Evolutionary conservation across 1,139 yeast genomes (phyloP), one percentile per base, ranked within the genome.

Genomic region (Suhomyces bribrorum): DNA sequence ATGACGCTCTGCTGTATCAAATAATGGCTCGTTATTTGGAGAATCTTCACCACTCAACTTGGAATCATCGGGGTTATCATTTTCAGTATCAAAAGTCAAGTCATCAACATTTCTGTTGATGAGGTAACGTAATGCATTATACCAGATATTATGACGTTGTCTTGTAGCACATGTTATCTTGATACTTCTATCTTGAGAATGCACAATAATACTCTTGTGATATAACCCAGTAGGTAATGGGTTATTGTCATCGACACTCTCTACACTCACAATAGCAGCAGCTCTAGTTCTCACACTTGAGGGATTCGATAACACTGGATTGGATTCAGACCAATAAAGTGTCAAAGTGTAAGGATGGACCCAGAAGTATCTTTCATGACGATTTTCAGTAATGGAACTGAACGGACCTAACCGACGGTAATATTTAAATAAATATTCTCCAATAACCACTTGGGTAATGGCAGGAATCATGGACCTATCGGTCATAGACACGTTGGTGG

Each of bases 331-430:
- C 98, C 98, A 92, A 61, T 88, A 89, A 40, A 92, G 71, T 0
- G 96, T 87, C 66, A 88, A 67, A 4, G 95, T 84, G 60, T 89
- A 90, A 7, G 98, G 98, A 63, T 92, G 96, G 29, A 92, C 81
- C 97, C 97, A 92, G 75, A 92, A 92, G 62, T 81, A 92, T 48
- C 97, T 75, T 57, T 86, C 94, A 56, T 92, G 98, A 44, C 97
- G 77, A 36, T 77, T 78, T 41, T 86, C 92, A 0, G 94, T 78
- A 31, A 88, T 77, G 1, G 88, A 79, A 37, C 85, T 78, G 39
- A 87, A 73, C 12, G 88, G 85, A 9, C 94, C 87, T 42, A 86
- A 67, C 45, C 81, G 78, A 37, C 95, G 81, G 60, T 84, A 87
- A 59, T 92, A 90, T 61, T 92, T 92, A 77, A 77, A 84, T 46